A percentile compares a stretch with the other conserved stretches of the same genome.
These are phyloP conservation scores for Pleurotus citrinopileatus DNA, from an alignment of 768 basidiomycete genomes.

Conservation along the genomic window DNA sequence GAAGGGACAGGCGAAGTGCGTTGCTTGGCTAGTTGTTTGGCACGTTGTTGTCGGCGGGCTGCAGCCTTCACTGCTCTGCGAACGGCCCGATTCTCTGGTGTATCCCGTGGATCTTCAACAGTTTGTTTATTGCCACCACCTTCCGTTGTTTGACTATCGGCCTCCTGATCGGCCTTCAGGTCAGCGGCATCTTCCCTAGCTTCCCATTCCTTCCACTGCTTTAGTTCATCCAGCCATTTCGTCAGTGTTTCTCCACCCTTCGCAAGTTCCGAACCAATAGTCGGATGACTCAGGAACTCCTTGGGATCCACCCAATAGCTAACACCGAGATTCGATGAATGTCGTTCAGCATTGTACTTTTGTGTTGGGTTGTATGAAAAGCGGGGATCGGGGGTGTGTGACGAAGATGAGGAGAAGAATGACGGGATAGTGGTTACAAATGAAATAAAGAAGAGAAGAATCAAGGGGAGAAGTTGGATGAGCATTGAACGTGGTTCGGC, in stretches of 20 bases:
- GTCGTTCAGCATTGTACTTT: constrained; percentile 67
- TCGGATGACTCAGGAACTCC: constrained; percentile 76
- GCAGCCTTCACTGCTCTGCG: neutral
- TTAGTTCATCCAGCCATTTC: constrained; percentile 5
- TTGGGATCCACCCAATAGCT: constrained; percentile 81
- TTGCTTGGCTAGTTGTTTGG: constrained; percentile 31
- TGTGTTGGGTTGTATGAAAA: constrained; percentile 66
- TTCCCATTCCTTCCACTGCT: constrained; percentile 33
- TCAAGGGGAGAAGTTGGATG: constrained; percentile 79
- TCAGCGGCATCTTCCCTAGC: constrained; percentile 33
- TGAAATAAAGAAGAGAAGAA: constrained; percentile 84
- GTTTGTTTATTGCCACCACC: constrained; percentile 19
- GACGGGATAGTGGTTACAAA: constrained; percentile 77
- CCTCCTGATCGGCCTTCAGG: constrained; percentile 25
- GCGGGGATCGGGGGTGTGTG: constrained; percentile 65
- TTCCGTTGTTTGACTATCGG: constrained; percentile 18
- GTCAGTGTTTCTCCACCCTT: constrained; percentile 1
- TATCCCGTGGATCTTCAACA: constrained; percentile 5
- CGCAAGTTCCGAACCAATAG: constrained; percentile 70
- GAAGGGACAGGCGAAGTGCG: constrained; percentile 29
- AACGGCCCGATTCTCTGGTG: constrained; percentile 14
- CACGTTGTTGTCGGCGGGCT: constrained; percentile 14
- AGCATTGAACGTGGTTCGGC: constrained; percentile 59
- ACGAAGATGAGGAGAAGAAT: constrained; percentile 61
- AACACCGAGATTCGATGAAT: constrained; percentile 67